Base-by-base conservation (phyloP, 352 stramenopile genomes). In the Globisporangium cystogenes region DNA sequence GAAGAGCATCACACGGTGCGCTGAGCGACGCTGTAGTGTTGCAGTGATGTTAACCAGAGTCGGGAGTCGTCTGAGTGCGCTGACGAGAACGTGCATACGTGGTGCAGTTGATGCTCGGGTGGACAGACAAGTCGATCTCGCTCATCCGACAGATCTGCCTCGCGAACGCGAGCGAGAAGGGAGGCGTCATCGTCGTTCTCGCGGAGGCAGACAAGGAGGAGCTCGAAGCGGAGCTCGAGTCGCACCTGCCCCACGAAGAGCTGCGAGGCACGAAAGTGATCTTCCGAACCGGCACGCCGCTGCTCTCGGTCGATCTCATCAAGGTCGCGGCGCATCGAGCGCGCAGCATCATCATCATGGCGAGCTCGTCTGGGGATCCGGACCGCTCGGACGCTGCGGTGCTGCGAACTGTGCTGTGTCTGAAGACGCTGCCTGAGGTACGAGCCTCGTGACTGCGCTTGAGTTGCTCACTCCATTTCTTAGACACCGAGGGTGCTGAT, bases 41-140 rank as follows among this genome's bases (percentile, higher is more conserved):
- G 14, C 5, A 41, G 36, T 20, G 1, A 2, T 14, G 15, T 14
- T 23, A 18, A 14, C 7, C 1, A 0, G 40, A 29, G 26, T 29
- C 2, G 14, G 7, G 14, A 23, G 41, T 4, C 1, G 8, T 12
- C 24, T 46, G 14, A 53, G 16, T 18, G 18, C 2, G 8, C 36
- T 40, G 37, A 20, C 16, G 5, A 29, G 26, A 29, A 2, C 5
- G 26, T 29, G 26, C 5, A 29, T 29, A 31, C 14, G 23, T 26
- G 36, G 11, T 21, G 15, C 33, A 90, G 76, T 61, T 96, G 21
- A 80, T 96, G 23, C 68, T 96, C 0, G 84, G 86, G 15, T 96
- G 82, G 79, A 93, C 80, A 4, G 86, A 95, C 60, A 95, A 96
- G 36, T 87, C 77, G 1, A 76, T 96, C 27, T 86, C 83, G 10